Base-by-base conservation (phyloP, 768 basidiomycete species). In the Xerocomellus amylosporus region DNA sequence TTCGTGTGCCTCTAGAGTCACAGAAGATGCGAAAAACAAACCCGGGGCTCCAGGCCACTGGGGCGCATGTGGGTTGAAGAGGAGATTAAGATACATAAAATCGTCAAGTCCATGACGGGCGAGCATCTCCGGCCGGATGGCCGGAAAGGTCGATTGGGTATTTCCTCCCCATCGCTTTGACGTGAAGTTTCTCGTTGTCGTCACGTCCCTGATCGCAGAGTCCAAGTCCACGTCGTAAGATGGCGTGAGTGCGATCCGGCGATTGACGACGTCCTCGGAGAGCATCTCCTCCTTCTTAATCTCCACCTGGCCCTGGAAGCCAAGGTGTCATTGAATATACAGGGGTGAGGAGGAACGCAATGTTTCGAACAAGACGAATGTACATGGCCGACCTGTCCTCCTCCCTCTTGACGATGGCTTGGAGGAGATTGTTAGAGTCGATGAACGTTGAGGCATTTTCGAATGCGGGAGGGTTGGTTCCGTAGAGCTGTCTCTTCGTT, bases 241-340 rank as follows among this genome's bases (percentile, higher is more conserved):
- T 2, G 53, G 36, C 6, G 53, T 8, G 33, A 46, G 42, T 5
- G 46, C 56, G 17, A 58, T n/a, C 3, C 59, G 46, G 7, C 45
- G 46, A n/a, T 54, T 42, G 44, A 61, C 56, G 37, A 65, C 64
- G 17, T 60, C 58, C 19, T 63, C 61, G 2, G 56, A 63, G 24
- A 66, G 59, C n/a, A 63, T 34, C 34, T 65, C 58, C 14, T 63
- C 58, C 10, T 56, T 55, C 12, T 60, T 63, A 39, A 65, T 42
- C 30, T 63, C 53, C 4, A 57, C 39, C 24, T 58, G 56, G 2
- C 42, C 36, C 54, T 61, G 48, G 4, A 39, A 52, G 10, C 42
- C 12, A 4, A 24, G 12, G 10, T 0, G 0, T 30, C 24, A 54
- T 10, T 2, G 8, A 5, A 9, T 8, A 15, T 4, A 26, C 44